Evolutionary conservation across 805 yeast species (phyloP).

Genomic region (Wickerhamiella alocasiicola): DNA sequence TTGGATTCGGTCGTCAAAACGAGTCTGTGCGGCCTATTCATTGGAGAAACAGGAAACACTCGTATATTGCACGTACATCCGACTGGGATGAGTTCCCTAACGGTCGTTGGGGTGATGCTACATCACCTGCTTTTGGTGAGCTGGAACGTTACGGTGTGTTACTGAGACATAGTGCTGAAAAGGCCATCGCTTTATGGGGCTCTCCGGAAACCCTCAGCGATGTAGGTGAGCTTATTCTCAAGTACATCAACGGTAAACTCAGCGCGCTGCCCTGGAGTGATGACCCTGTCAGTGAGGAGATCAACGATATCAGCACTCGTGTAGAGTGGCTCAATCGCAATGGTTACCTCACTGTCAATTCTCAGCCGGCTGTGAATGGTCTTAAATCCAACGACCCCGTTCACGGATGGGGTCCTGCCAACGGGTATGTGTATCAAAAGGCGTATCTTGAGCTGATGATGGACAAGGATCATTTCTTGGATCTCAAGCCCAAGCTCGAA

Average conservation of each 20-base stretch:
- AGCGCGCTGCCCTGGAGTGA: conserved; percentile 89
- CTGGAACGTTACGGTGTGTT: conserved; percentile 70
- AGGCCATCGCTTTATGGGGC: conserved; percentile 83
- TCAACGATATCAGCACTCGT: conserved; percentile 45
- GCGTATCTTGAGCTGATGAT: conserved; percentile 81
- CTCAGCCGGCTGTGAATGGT: conserved; percentile 89
- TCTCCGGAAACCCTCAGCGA: conserved; percentile 50
- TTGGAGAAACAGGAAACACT: conserved; percentile 88
- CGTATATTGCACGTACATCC: conserved; percentile 78
- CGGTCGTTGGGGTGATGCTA: conserved; percentile 97
- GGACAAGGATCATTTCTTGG: conserved; percentile 40
- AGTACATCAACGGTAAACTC: conserved; percentile 60
- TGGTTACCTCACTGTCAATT: conserved; percentile 73
- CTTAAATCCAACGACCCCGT: conserved; percentile 52
- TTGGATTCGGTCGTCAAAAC: conserved; percentile 63
- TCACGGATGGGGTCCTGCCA: conserved; percentile 91
- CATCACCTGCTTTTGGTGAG: conserved; percentile 95
- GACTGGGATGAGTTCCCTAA: conserved; percentile 98
- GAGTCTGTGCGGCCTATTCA: conserved; percentile 88
- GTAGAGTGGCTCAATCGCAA: conserved; percentile 51
- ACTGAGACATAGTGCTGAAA: conserved; percentile 62
- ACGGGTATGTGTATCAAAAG: conserved; percentile 89
- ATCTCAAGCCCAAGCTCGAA: conserved; percentile 37
- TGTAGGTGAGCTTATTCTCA: conserved; percentile 47
- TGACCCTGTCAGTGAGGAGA: conserved; percentile 71